phyloP scores from a whole-genome alignment of 495 filamentous ascomycete genomes.

The Hypoxylon fuscum region DNA sequence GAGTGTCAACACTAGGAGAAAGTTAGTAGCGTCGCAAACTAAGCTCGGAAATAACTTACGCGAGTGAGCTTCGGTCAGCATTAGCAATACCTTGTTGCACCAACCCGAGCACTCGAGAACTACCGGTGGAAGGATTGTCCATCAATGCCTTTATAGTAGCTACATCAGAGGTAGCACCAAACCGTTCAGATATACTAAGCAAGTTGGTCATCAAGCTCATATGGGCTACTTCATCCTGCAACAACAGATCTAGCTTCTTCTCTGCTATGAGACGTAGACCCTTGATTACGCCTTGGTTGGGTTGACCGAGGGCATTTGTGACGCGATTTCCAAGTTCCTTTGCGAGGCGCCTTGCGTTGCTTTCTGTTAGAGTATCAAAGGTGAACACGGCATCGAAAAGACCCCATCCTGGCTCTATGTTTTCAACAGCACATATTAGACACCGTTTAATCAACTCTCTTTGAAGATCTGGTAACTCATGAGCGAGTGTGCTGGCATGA shows the following conservation, averaged over 20 bases:
- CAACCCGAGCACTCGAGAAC: conserved; percentile 47
- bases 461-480: conserved; percentile 48
- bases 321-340: conserved; percentile 36
- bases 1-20: conserved; percentile 50
- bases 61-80: conserved; percentile 50
- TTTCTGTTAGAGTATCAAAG: conserved; percentile 43
- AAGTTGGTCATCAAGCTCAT: conserved; percentile 54
- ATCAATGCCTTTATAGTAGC: conserved; percentile 43
- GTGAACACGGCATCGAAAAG: conserved; percentile 53
- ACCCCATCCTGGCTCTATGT: conserved; percentile 37
- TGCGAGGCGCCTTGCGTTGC: conserved; percentile 39
- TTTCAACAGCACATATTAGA: conserved; percentile 41
- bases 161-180: conserved; percentile 45
- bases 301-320: conserved; percentile 31
- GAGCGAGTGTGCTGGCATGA: conserved; percentile 37
- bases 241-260: conserved; percentile 46
- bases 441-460: conserved; percentile 49
- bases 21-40: conserved; percentile 15
- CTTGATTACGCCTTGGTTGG: conserved; percentile 40
- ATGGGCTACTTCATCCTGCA: conserved; percentile 45
- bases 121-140: conserved; percentile 43
- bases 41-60: conserved; percentile 40
- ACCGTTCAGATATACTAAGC: conserved; percentile 55
- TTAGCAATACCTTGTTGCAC: conserved; percentile 54
- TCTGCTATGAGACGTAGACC: conserved; percentile 53